A percentile compares a stretch with the other conserved stretches of the same genome.
Conservation (phyloP, 176 grass and related monocot genomes). For the Cenchrus fungigraminus region DNA sequence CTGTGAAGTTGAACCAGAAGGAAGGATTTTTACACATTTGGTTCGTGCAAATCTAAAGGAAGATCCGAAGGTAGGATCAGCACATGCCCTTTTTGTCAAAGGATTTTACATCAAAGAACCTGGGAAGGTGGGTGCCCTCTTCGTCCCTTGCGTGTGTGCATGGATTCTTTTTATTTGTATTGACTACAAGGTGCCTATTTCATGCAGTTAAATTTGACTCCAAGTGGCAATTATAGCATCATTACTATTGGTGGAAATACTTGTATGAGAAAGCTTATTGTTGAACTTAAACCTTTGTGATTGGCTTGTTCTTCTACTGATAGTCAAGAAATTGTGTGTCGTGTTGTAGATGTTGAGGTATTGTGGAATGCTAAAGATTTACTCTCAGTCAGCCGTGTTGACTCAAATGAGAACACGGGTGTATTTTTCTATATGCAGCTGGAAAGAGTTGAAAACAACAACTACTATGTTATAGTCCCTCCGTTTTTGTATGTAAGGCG, state of each 20-base stretch:
- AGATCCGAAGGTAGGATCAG: slow-evolving; percentile 71
- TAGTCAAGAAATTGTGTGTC: slow-evolving; percentile 32
- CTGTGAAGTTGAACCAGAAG: slow-evolving; percentile 52
- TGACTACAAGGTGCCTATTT: slow-evolving; percentile 31
- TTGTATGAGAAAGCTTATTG: slow-evolving; percentile 46
- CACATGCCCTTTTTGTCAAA: slow-evolving; percentile 65
- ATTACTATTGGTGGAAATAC: slow-evolving; percentile 73
- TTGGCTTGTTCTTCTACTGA: slow-evolving; percentile 39
- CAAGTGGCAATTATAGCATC: slow-evolving; percentile 59
- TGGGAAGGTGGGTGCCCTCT: slow-evolving; percentile 50
- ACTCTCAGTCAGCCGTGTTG: slow-evolving; percentile 44
- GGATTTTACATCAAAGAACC: slow-evolving; percentile 65
- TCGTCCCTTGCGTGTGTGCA: not conserved
- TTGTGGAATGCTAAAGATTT: slow-evolving; percentile 78
- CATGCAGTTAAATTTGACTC: slow-evolving; percentile 76
- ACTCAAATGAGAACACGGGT: slow-evolving; percentile 56
- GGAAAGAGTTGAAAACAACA: too few relatives aligned
- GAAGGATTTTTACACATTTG: slow-evolving; percentile 58
- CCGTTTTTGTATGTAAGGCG: too few relatives aligned
- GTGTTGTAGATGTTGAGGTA: slow-evolving; percentile 72
- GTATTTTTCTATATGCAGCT: not conserved
- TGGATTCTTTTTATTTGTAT: slow-evolving; percentile 9
- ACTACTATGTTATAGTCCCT: too few relatives aligned
- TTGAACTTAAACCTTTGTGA: slow-evolving; percentile 19
- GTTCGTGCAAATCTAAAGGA: slow-evolving; percentile 70